A percentile compares a stretch with the other conserved stretches of the same genome.
Evolutionary conservation across 2,329 filamentous ascomycete species (phyloP).

Genomic region (Neofusicoccum parvum): DNA sequence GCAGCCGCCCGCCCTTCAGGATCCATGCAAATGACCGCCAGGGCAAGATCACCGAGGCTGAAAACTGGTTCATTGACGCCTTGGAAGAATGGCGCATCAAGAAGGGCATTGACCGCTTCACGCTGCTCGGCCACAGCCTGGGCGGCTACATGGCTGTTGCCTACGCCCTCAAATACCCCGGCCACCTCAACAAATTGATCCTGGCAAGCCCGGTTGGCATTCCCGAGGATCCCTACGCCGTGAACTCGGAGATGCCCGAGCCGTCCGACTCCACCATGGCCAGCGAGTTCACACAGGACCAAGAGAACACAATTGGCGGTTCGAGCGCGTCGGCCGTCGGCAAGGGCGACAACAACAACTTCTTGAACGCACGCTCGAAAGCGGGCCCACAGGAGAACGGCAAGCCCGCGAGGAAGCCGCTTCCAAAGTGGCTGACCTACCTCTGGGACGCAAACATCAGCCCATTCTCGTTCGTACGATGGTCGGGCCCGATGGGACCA

Average conservation of each 20-base stretch:
- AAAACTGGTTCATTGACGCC: conserved; percentile 94
- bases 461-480: conserved; percentile 86
- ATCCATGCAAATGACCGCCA: conserved; percentile 80
- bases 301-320: conserved; percentile 55
- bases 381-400: conserved; percentile 36
- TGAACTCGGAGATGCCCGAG: conserved; percentile 78
- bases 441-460: conserved; percentile 98
- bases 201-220: conserved; percentile 93
- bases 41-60: conserved; percentile 82
- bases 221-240: conserved; percentile 89
- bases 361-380: conserved; percentile 51
- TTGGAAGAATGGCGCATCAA: conserved; percentile 93
- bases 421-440: conserved; percentile 84
- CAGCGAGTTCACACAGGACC: conserved; percentile 79
- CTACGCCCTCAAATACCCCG: conserved; percentile 95
- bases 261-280: conserved; percentile 70
- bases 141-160: conserved; percentile 94
- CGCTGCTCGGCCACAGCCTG: conserved; percentile 86
- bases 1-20: conserved; percentile 78
- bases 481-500: conserved; percentile 86
- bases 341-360: conserved; percentile 53
- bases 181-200: conserved; percentile 92
- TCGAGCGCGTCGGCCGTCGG: conserved; percentile 59
- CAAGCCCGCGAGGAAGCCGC: conserved; percentile 36
- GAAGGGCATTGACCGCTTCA: conserved; percentile 89